These are phyloP conservation scores for Saturnispora hagleri DNA, from an alignment of 805 yeast genomes.

Conservation along the genomic window DNA sequence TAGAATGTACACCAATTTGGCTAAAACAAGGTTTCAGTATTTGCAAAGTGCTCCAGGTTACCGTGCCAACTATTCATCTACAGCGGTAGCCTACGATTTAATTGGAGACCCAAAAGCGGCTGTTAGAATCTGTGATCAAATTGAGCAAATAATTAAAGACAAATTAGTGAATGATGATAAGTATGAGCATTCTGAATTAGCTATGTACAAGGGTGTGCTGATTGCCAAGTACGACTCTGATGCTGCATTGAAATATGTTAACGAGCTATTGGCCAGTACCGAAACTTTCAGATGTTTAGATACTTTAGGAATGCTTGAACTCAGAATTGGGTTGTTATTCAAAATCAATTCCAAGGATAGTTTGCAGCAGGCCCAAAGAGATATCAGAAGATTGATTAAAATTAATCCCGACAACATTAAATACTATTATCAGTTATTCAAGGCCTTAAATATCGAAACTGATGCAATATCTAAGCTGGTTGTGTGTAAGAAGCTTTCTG, in stretches of 20 bases:
- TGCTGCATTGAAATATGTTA: constrained; percentile 54
- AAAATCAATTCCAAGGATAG: constrained; percentile 36
- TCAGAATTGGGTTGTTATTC: constrained; percentile 54
- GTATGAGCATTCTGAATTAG: constrained; percentile 74
- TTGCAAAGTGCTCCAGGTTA: constrained; percentile 71
- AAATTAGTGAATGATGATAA: constrained; percentile 57
- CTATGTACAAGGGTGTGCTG: constrained; percentile 61
- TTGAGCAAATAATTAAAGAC: constrained; percentile 66
- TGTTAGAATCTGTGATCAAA: constrained; percentile 59
- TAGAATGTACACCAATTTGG: constrained; percentile 59
- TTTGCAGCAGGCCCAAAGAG: constrained; percentile 53
- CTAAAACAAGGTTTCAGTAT: constrained; percentile 54
- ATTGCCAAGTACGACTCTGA: constrained; percentile 43
- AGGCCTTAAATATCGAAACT: constrained; percentile 44
- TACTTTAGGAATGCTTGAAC: constrained; percentile 47
- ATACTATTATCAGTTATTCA: constrained; percentile 62
- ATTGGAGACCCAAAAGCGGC: constrained; percentile 60
- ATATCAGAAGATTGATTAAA: constrained; percentile 60
- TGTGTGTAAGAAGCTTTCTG: constrained; percentile 55
- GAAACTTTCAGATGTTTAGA: constrained; percentile 13
- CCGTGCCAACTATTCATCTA: constrained; percentile 83
- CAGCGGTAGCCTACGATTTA: constrained; percentile 79
- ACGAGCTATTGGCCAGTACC: constrained; percentile 20
- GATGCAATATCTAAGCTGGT: constrained; percentile 42
- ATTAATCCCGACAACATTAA: constrained; percentile 75